Base-by-base conservation (phyloP, 345 rosid species). In the Salix exigua region DNA sequence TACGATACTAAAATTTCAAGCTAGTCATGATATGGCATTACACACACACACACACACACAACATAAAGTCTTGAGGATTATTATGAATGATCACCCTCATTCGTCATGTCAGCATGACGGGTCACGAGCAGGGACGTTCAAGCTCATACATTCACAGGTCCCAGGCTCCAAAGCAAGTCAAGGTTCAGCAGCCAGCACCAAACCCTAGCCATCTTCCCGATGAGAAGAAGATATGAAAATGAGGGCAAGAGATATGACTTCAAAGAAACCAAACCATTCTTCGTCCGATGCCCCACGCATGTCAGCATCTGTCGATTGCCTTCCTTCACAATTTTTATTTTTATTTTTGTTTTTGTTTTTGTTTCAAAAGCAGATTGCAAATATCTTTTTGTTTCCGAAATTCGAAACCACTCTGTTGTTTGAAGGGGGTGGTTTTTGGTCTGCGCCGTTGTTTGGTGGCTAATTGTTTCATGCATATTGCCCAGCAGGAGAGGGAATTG, bases 401-500 rank as follows among this genome's bases (percentile, higher is more conserved):
- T 26, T 67, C 38, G 78, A 83, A 83, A 79, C 85, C 79, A n/a
- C 77, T 44, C 73, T 70, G 12, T 42, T 42, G 4, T 68, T 60
- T 60, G n/a, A 1, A 16, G 31, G 25, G 63, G n/a, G 67, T 33
- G 82, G 86, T 80, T 75, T 81, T 60, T 38, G 55, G 75, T 28
- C 37, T 4, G 65, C 87, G 86, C 87, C 86, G 82, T 76, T 78
- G 84, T 81, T 84, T 81, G 60, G 4, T 14, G 11, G 63, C 63
- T 23, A n/a, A n/a, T n/a, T 23, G 14, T n/a, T 58, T 58, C 28
- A 23, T 23, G 25, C 28, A 9, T 58, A 58, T 0, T 58, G 38
- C 62, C 73, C 30, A 28, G 40, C 11, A 8, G 18, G 26, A 50
- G 62, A 44, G 53, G 63, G 30, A 71, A 71, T 31, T 51, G 63